Evolutionary conservation across 345 rosid genomes (phyloP), one percentile per base, ranked within the genome.

Genomic region (Eucalyptus microcorys): DNA sequence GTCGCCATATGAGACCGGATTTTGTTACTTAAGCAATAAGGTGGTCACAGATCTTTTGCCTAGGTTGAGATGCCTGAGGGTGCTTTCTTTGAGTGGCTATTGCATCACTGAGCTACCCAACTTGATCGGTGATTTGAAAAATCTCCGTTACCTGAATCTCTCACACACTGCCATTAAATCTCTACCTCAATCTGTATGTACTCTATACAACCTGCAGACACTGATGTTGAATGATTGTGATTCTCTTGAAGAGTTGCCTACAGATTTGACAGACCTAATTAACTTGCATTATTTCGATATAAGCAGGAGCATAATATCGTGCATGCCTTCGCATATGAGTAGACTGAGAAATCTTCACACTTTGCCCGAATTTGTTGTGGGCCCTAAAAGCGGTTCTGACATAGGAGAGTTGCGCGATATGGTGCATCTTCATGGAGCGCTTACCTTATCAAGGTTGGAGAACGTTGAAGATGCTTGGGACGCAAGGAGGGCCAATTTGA

Each of bases 281-380:
- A 88, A 89, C 64, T 87, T 93, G 71, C 86, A 30, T 15, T 85
- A 87, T 87, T 88, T 93, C 53, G 90, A 92, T 88, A 87, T 89
- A 43, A 45, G 86, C 14, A 87, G 50, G n/a, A 86, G 88, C 32
- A 47, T 5, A 10, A 57, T 93, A 14, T 19, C 50, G 59, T 55
- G 81, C 81, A 92, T 93, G 92, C 93, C 93, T 2, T 17, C 52
- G 7, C 86, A 86, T 45, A 87, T 93, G 53, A 71, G 88, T 45
- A 68, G 88, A 22, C 37, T 91, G n/a, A 87, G 43, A 12, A 89
- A 24, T 88, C 91, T 93, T 14, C 80, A 21, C 19, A 86, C 59
- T 8, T 49, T 90, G 71, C 71, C 91, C 8, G 88, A 89, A 30
- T 92, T 90, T 80, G 27, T 91, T 32, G 90, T 91, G 57, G 93